phyloP scores from a whole-genome alignment of 441 rosid species.

The Euphorbia corollata region DNA sequence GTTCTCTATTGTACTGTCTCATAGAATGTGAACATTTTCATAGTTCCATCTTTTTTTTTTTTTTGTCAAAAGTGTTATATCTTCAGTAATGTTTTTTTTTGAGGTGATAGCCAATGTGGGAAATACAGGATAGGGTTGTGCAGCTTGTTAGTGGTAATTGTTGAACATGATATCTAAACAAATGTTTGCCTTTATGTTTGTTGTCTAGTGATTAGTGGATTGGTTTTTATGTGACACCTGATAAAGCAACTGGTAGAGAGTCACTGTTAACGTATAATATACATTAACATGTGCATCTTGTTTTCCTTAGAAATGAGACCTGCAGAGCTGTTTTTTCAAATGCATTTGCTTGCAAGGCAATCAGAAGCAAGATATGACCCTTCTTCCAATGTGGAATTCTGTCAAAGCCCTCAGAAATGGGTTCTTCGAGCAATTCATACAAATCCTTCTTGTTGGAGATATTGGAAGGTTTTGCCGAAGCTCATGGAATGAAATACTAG shows the following conservation, averaged over 20 bases:
- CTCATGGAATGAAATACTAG: constrained; percentile 20
- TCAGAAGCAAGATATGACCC: constrained; percentile 31
- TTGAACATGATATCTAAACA: background rate
- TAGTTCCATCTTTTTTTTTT: too few species aligned
- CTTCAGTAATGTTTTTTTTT: too few species aligned
- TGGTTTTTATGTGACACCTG: background rate
- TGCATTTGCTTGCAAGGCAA: constrained; percentile 76
- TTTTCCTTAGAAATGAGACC: constrained; percentile 69
- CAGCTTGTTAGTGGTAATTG: background rate
- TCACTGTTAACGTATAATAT: background rate
- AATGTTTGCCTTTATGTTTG: background rate
- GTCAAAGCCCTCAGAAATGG: constrained; percentile 74
- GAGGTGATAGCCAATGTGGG: too few species aligned
- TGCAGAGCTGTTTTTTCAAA: constrained; percentile 82
- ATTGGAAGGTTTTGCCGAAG: constrained; percentile 69
- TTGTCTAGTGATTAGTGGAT: background rate
- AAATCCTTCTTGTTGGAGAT: constrained; percentile 66
- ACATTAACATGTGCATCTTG: background rate
- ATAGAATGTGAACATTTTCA: background rate
- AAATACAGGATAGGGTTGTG: too few species aligned
- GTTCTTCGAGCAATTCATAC: constrained; percentile 83
- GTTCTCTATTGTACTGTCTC: background rate
- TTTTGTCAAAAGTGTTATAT: too few species aligned
- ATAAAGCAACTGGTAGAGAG: constrained; percentile 4
- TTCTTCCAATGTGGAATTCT: constrained; percentile 39